These are phyloP conservation scores for Apiotrichum laibachii DNA, from an alignment of 1,284 basidiomycete genomes.

Conservation along the genomic window DNA sequence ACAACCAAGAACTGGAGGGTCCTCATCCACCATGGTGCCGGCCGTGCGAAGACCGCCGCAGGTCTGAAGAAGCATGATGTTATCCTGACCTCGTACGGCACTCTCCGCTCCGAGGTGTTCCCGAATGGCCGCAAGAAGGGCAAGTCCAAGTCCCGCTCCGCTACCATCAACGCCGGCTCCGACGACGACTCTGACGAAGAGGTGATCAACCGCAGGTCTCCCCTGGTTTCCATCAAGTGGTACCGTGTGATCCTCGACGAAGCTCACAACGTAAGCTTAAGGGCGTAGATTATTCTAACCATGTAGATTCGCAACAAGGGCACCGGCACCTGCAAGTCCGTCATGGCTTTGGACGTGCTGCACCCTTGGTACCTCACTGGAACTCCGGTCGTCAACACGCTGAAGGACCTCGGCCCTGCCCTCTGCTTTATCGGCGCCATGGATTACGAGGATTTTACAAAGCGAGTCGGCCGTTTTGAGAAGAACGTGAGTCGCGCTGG, in stretches of 20 bases:
- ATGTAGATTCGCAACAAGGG: conserved; percentile 34
- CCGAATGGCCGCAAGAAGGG: conserved; percentile 18
- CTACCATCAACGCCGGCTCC: neutral
- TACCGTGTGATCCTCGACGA: conserved; percentile 53
- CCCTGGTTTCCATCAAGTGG: conserved; percentile 42
- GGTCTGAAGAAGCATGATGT: conserved; percentile 45
- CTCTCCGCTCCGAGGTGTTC: conserved; percentile 15
- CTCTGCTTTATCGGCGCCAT: conserved; percentile 38
- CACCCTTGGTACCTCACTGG: conserved; percentile 47
- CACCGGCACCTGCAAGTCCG: conserved; percentile 38
- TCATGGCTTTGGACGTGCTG: conserved; percentile 33
- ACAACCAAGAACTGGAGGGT: conserved; percentile 37
- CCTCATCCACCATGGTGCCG: conserved; percentile 47
- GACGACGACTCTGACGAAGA: conserved; percentile 20
- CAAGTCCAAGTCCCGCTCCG: conserved; percentile 9
- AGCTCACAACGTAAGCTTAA: conserved; percentile 35
- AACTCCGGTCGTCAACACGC: conserved; percentile 40
- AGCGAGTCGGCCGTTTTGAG: conserved; percentile 29
- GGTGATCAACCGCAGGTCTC: conserved; percentile 27
- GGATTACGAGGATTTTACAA: conserved; percentile 36
- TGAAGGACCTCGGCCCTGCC: conserved; percentile 24
- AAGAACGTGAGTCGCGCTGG: conserved; percentile 19
- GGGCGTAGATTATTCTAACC: neutral
- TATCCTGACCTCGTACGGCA: conserved; percentile 48
- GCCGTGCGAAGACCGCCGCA: conserved; percentile 30